Percentiles rank a stretch among this genome's conserved stretches.
phyloP scores from a whole-genome alignment of 176 grass and related monocot genomes.

The Oryza meridionalis region DNA sequence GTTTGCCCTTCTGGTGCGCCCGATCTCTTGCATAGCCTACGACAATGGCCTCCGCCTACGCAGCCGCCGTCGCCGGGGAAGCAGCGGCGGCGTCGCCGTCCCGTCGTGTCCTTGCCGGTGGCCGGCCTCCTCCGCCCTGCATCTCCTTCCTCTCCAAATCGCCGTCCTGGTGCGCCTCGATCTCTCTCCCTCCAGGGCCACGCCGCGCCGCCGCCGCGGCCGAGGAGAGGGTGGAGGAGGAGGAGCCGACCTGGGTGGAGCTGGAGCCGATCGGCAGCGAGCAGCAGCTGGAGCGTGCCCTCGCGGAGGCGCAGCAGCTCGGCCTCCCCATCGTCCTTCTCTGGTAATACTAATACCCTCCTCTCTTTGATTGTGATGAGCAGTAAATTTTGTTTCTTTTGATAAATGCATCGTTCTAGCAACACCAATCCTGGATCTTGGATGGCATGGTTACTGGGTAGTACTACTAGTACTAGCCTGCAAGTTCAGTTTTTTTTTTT shows the following conservation, averaged over 20 bases:
- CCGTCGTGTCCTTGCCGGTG: not conserved
- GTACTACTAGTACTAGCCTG: not conserved
- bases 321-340: conserved; percentile 65
- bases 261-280: conserved; percentile 68
- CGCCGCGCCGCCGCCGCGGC: conserved; percentile 21
- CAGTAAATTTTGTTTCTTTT: not conserved
- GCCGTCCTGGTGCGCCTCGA: conserved; percentile 30
- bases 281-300: conserved; percentile 66
- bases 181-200: conserved; percentile 32
- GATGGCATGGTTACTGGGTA: not conserved
- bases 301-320: conserved; percentile 68
- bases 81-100: not conserved
- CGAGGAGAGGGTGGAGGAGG: conserved; percentile 24
- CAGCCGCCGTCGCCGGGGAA: not conserved
- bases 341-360: conserved; percentile 49
- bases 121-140: not conserved
- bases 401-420: not conserved
- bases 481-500: not conserved
- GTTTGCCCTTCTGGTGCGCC: not conserved
- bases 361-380: not conserved
- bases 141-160: conserved; percentile 11
- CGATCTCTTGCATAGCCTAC: not conserved
- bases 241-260: conserved; percentile 56
- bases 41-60: conserved; percentile 42
- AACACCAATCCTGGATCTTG: not conserved